These are phyloP conservation scores for Chlamydomonas reinhardtii DNA, from an alignment of 163 green algal species.

Conservation along the genomic window DNA sequence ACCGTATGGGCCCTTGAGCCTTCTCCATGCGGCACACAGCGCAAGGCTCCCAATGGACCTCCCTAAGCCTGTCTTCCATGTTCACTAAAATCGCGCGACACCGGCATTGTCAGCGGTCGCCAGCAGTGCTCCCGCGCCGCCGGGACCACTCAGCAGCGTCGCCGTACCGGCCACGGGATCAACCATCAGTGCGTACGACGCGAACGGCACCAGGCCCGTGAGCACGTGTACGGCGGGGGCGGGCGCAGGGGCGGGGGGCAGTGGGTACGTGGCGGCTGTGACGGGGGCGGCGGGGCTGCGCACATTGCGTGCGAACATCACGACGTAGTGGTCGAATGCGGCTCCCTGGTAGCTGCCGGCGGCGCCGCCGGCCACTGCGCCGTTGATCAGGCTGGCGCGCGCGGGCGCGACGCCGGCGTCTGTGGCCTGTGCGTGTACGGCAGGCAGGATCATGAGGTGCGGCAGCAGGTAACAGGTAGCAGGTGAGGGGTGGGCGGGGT, in stretches of 20 bases:
- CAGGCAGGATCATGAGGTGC: too few relatives aligned
- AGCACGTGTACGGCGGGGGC: not conserved
- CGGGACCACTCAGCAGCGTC: too few relatives aligned
- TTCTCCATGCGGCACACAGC: too few relatives aligned
- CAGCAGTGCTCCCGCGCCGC: too few relatives aligned
- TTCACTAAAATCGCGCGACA: too few relatives aligned
- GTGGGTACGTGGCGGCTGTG: not conserved
- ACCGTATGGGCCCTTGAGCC: too few relatives aligned
- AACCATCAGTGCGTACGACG: not conserved
- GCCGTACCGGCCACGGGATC: too few relatives aligned
- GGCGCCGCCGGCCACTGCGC: not conserved
- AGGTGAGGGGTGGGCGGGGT: too few relatives aligned
- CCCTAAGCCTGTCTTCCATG: too few relatives aligned
- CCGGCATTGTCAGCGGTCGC: too few relatives aligned
- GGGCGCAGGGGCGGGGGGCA: not conserved
- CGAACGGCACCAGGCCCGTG: constrained; percentile 5
- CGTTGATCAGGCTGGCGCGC: not conserved
- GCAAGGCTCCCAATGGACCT: too few relatives aligned
- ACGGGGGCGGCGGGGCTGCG: not conserved
- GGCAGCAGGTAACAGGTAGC: too few relatives aligned
- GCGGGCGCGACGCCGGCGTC: not conserved
- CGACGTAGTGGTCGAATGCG: not conserved
- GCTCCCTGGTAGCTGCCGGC: not conserved
- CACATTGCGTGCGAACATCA: not conserved
- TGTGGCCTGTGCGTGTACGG: not conserved